Evolutionary conservation across 1,284 basidiomycete genomes (phyloP).

Genomic region (Moesziomyces antarcticus): DNA sequence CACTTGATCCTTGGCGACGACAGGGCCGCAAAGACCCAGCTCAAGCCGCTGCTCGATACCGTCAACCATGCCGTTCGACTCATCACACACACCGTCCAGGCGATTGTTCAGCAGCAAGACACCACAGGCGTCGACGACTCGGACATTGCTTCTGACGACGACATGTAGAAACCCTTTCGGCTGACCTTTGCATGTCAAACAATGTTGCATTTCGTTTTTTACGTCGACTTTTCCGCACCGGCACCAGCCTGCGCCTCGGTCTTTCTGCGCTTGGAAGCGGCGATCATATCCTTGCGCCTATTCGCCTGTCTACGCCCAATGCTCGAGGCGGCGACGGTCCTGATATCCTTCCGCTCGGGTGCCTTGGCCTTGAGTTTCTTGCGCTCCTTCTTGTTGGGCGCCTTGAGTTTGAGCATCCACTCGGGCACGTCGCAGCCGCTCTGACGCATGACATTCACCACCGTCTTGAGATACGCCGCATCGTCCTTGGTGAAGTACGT

Average conservation of each 20-base stretch:
- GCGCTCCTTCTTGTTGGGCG: conserved; percentile 87
- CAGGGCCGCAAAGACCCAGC: conserved; percentile 6
- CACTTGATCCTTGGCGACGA: conserved; percentile 31
- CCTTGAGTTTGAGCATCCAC: conserved; percentile 71
- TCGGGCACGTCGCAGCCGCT: conserved; percentile 74
- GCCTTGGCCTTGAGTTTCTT: conserved; percentile 80
- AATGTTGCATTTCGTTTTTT: no score
- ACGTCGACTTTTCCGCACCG: no score
- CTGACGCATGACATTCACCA: conserved; percentile 92
- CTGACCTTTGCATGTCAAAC: neutral
- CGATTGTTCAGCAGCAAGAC: conserved; percentile 31
- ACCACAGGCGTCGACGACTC: conserved; percentile 5
- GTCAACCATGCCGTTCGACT: conserved; percentile 13
- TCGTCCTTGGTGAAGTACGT: conserved; percentile 97
- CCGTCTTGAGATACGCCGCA: conserved; percentile 89
- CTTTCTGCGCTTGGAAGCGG: conserved; percentile 58
- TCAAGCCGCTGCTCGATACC: conserved; percentile 17
- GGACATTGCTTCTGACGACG: conserved; percentile 4
- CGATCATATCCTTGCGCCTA: conserved; percentile 57
- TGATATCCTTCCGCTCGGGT: conserved; percentile 73
- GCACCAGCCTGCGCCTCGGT: neutral
- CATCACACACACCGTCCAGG: conserved; percentile 20
- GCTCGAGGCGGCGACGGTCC: conserved; percentile 55
- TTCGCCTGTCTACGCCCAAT: conserved; percentile 53
- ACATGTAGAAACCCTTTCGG: neutral